A percentile compares a stretch with the other conserved stretches of the same genome.
These are phyloP conservation scores for Ophiostoma fasciatum DNA, from an alignment of 2,329 filamentous ascomycete genomes.

Conservation along the genomic window DNA sequence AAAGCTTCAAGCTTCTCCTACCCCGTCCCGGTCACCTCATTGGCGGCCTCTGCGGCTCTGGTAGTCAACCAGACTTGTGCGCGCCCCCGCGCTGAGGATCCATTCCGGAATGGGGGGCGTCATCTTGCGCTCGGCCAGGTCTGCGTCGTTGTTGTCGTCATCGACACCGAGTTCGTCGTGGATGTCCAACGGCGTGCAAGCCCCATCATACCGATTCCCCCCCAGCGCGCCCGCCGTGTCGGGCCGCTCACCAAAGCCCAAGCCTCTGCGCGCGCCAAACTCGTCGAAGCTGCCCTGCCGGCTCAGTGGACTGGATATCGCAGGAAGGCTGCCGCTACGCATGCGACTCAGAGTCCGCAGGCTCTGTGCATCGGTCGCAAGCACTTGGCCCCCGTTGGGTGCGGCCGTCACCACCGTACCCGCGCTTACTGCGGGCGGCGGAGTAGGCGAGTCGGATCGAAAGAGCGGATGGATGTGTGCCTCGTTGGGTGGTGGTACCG, in stretches of 20 bases:
- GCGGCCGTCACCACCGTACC: conserved; percentile 59
- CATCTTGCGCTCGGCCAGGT: conserved; percentile 29
- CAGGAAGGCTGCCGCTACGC: conserved; percentile 39
- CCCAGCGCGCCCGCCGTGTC: too few relatives aligned
- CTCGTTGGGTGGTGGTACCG: conserved; percentile 27
- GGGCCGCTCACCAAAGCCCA: conserved; percentile 2
- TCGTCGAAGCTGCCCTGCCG: conserved; percentile 36
- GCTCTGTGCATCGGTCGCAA: conserved; percentile 35
- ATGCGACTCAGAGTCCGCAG: conserved; percentile 36
- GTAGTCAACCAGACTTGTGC: conserved; percentile 33
- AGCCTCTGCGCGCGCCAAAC: conserved; percentile 17
- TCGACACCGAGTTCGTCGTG: conserved; percentile 14
- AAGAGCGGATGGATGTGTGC: conserved; percentile 67
- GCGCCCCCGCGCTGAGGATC: conserved; percentile 38
- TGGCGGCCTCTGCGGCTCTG: conserved; percentile 24
- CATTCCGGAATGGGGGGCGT: conserved; percentile 48
- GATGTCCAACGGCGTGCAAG: too few relatives aligned
- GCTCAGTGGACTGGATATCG: conserved; percentile 32
- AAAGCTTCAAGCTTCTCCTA: too few relatives aligned
- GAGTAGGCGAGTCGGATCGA: conserved; percentile 53
- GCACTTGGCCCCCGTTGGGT: conserved; percentile 50
- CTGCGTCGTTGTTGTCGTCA: conserved; percentile 14
- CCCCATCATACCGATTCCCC: too few relatives aligned
- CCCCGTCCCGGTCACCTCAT: too few relatives aligned
- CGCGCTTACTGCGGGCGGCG: conserved; percentile 44